Conservation (phyloP, 106 monocot species). For the Dendrobium officinale region DNA sequence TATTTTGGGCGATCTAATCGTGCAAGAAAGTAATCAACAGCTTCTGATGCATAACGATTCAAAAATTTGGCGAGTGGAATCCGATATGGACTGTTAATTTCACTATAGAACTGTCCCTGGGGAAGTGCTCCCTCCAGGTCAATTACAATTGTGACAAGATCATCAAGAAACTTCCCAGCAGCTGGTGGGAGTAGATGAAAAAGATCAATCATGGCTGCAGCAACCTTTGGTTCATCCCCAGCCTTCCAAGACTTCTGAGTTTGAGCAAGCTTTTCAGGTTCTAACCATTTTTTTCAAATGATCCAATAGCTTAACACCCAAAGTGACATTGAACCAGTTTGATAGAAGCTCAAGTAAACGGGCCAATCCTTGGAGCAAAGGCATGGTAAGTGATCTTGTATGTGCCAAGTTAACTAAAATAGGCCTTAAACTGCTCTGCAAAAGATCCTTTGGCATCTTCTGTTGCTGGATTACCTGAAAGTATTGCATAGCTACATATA, state of each 20-base stretch:
- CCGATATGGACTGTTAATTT: slow-evolving; percentile 97
- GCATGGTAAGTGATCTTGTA: slow-evolving; percentile 93
- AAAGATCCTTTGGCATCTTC: slow-evolving; percentile 94
- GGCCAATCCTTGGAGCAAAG: slow-evolving; percentile 92
- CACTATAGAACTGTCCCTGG: slow-evolving; percentile 91
- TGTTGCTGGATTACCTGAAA: slow-evolving; percentile 94
- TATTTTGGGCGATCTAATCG: slow-evolving; percentile 84
- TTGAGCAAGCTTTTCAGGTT: slow-evolving; percentile 97
- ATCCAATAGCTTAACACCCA: slow-evolving; percentile 89
- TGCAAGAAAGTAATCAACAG: slow-evolving; percentile 93
- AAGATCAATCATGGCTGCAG: slow-evolving; percentile 99
- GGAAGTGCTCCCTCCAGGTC: slow-evolving; percentile 92
- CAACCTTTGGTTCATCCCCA: slow-evolving; percentile 99
- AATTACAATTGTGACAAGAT: slow-evolving; percentile 90
- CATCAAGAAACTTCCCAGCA: slow-evolving; percentile 95
- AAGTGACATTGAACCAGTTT: slow-evolving; percentile 95
- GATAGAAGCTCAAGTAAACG: slow-evolving; percentile 93
- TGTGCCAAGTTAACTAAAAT: slow-evolving; percentile 91
- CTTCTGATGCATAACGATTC: slow-evolving; percentile 85
- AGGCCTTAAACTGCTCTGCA: slow-evolving; percentile 91
- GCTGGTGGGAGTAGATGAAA: slow-evolving; percentile 99
- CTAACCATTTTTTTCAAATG: slow-evolving; percentile 99
- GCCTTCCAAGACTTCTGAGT: slow-evolving; percentile 90
- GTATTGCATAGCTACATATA: background rate
- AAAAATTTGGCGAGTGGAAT: slow-evolving; percentile 89